Evolutionary conservation across 2,329 filamentous ascomycete species (phyloP), one percentile per base, ranked within the genome.

Genomic region (Apiospora pterosperma): DNA sequence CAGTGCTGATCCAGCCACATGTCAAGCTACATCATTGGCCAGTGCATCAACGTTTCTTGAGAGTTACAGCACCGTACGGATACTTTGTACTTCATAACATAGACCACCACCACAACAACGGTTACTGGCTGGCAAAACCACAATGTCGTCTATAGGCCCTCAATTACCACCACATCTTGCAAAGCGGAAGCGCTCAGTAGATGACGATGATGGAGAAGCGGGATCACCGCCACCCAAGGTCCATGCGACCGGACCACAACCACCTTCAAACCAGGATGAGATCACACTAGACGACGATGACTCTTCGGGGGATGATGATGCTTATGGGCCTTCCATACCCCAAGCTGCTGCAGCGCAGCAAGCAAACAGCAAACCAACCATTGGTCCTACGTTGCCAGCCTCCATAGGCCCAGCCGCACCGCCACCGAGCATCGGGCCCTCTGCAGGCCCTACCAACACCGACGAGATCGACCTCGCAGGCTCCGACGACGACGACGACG

Each of bases 101-200:
- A 12, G 4, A 5, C 14, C 16, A 38, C n/a, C 21, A 23, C 55
- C 34, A 23, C 8, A 23, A 38, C 14, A 38, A 25, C 21, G 38
- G 38, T 11, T 41, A 41, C 38, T 41, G 38, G 10, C 11, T 41
- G 19, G 11, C 38, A 59, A 6, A 21, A 36, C 42, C 36, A 77
- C 21, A 23, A 92, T 92, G 90, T 80, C 88, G 61, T 88, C 86
- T 38, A 88, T 92, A 72, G 90, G 91, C 5, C 91, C 92, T 16
- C 82, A 88, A 66, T 76, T 93, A 28, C 91, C 92, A 14, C 84
- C 90, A 5, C 87, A 91, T 67, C 82, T 90, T 48, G 74, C 85
- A 38, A 90, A 90, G 75, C 84, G 88, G 71, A 89, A 89, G 72
- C 85, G 85, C 71, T 83, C 80, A 5, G 70, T 80, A 5, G 48